These are phyloP conservation scores for Nitzschia inconspicua DNA, from an alignment of 108 stramenopile genomes.

Conservation along the genomic window DNA sequence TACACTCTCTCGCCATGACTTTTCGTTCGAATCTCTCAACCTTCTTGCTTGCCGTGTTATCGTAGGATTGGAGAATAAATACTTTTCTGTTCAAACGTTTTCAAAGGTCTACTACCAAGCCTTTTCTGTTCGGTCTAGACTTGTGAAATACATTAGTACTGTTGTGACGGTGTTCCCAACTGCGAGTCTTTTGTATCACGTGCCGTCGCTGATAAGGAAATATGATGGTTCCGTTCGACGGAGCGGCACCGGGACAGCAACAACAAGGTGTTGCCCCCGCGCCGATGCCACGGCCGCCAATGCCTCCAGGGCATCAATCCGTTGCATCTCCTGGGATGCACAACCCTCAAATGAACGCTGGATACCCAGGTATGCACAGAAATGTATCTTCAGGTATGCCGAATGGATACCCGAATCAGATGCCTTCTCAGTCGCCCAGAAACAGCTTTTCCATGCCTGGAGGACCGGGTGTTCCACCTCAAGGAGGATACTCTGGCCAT, in stretches of 20 bases:
- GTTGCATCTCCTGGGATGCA: conserved; percentile 42
- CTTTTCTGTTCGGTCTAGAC: background rate
- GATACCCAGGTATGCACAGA: conserved; percentile 29
- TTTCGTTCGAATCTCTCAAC: too few species aligned
- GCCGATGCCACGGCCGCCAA: conserved; percentile 41
- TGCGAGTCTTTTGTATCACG: background rate
- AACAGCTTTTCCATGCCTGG: conserved; percentile 33
- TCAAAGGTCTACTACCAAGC: background rate
- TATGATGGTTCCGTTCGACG: conserved; percentile 64
- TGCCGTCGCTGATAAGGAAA: background rate
- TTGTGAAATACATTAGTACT: too few species aligned
- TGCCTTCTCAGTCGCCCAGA: conserved; percentile 38
- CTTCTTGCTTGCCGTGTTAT: too few species aligned
- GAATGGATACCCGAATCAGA: conserved; percentile 30
- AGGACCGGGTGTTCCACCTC: conserved; percentile 12
- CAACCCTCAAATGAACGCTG: conserved; percentile 45
- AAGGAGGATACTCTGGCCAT: conserved; percentile 27
- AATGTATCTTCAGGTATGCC: conserved; percentile 31
- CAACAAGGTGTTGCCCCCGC: conserved; percentile 33
- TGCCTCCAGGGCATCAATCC: conserved; percentile 44
- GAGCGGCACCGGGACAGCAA: conserved; percentile 46
- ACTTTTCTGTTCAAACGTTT: background rate
- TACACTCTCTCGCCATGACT: too few species aligned
- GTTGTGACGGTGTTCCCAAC: too few species aligned
- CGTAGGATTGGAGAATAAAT: too few species aligned